Evolutionary conservation across 495 filamentous ascomycete genomes (phyloP).

Genomic region (Penicillium egyptiacum): DNA sequence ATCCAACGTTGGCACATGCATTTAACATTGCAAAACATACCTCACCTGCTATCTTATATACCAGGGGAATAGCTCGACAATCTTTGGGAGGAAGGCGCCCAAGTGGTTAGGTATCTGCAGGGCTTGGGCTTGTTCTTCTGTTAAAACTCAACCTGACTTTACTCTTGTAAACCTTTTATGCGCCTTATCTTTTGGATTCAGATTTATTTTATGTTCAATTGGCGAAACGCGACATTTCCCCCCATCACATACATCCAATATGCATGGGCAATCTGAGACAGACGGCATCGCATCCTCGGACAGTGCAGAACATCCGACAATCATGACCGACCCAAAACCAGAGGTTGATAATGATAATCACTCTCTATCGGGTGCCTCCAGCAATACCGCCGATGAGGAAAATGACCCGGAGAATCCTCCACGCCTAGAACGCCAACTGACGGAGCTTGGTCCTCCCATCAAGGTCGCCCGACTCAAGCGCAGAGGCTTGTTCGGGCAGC

Average conservation of each 20-base stretch:
- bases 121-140: neutral
- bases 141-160: neutral
- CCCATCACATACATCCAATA: neutral
- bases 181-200: neutral
- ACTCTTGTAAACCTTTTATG: neutral
- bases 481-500: conserved; percentile 70
- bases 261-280: conserved; percentile 6
- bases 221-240: neutral
- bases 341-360: conserved; percentile 14
- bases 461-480: conserved; percentile 64
- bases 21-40: neutral
- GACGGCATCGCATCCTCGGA: conserved; percentile 4
- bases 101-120: neutral
- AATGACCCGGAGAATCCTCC: conserved; percentile 22
- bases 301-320: conserved; percentile 8
- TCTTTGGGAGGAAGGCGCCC: neutral
- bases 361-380: conserved; percentile 18
- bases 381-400: conserved; percentile 10
- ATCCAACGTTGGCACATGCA: neutral
- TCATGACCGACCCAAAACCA: neutral
- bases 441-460: conserved; percentile 32
- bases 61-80: neutral
- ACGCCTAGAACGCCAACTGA: conserved; percentile 18
- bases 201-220: neutral
- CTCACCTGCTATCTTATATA: conserved; percentile 1